phyloP scores from a whole-genome alignment of 805 yeast species.

The Barnettozyma vustinii region DNA sequence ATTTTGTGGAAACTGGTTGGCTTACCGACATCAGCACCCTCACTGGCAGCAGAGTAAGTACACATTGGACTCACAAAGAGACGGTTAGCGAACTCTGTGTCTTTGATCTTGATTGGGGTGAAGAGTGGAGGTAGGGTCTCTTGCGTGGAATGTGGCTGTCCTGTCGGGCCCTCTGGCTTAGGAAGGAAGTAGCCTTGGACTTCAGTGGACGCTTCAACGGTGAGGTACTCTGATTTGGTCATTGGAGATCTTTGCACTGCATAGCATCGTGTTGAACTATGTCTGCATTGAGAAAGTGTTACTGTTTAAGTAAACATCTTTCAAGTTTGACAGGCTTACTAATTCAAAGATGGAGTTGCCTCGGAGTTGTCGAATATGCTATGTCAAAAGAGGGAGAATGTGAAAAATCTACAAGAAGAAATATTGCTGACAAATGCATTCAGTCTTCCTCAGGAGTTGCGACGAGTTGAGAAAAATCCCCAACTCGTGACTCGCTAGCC shows the following conservation, averaged over 20 bases:
- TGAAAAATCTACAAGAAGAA: not conserved
- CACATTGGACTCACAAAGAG: conserved; percentile 56
- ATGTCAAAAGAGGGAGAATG: not conserved
- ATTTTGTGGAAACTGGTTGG: conserved; percentile 42
- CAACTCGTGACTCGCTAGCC: too few species aligned
- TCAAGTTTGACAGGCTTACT: too few species aligned
- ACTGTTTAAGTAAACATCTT: too few species aligned
- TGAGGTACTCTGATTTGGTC: not conserved
- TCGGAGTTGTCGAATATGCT: too few species aligned
- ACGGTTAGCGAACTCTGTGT: conserved; percentile 37
- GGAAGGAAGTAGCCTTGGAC: conserved; percentile 6
- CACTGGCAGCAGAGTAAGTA: conserved; percentile 36
- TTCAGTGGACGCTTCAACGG: conserved; percentile 4
- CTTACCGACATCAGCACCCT: conserved; percentile 28
- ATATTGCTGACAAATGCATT: not conserved
- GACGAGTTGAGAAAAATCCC: too few species aligned
- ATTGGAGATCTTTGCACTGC: not conserved
- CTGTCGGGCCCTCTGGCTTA: conserved; percentile 1
- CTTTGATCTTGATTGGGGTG: conserved; percentile 17
- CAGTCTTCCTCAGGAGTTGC: too few species aligned
- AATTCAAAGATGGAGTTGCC: too few species aligned
- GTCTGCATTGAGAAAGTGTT: too few species aligned
- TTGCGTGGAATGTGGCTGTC: not conserved
- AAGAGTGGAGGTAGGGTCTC: conserved; percentile 17
- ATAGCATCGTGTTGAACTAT: not conserved